phyloP scores from a whole-genome alignment of 2,329 filamentous ascomycete species.

The Fusarium nisikadoi region DNA sequence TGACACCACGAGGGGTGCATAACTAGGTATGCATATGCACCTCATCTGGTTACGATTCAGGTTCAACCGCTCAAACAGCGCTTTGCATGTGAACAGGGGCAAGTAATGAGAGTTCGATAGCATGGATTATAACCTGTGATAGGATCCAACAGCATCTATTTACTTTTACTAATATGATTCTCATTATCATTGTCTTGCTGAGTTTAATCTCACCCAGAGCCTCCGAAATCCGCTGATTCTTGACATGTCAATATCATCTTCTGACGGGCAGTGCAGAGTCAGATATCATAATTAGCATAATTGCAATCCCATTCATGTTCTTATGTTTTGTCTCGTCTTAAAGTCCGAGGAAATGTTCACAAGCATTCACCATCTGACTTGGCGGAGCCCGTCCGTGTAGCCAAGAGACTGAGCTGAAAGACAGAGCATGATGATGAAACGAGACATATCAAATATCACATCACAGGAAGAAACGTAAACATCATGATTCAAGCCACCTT shows the following conservation, averaged over 20 bases:
- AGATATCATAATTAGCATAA: background rate
- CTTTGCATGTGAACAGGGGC: constrained; percentile 7
- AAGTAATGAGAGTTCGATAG: background rate
- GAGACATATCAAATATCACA: constrained; percentile 13
- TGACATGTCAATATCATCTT: constrained; percentile 3
- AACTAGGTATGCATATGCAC: background rate
- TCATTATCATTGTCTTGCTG: constrained; percentile 1
- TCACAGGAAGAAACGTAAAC: background rate
- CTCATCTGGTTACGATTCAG: background rate
- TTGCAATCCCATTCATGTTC: background rate
- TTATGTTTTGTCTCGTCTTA: background rate
- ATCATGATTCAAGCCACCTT: background rate
- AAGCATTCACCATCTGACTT: background rate
- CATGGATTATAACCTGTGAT: background rate
- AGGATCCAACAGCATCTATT: background rate
- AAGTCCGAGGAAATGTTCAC: background rate
- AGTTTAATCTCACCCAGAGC: background rate
- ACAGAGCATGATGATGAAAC: constrained; percentile 6
- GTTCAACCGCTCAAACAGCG: background rate
- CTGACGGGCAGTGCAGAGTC: background rate
- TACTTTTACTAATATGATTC: constrained; percentile 11
- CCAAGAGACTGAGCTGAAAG: background rate
- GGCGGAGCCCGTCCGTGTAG: background rate
- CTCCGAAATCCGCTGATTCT: background rate
- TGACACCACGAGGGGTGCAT: background rate